These are phyloP conservation scores for Coemansia reversa DNA, from an alignment of 192 early-diverging fungal species.

Conservation along the genomic window DNA sequence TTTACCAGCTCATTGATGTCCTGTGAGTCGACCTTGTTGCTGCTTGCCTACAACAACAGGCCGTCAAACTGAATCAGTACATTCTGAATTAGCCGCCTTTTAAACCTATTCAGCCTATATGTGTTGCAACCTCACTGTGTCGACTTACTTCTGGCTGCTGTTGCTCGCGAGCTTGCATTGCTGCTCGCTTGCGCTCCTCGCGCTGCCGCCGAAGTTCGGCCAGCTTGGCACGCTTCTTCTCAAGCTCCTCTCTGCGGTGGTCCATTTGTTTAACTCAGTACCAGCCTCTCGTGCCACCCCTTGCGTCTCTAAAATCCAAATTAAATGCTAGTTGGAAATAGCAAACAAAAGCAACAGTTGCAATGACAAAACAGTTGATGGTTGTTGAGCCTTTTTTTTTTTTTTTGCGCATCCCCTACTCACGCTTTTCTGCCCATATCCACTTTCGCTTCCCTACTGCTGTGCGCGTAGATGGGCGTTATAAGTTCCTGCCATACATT, in stretches of 20 bases:
- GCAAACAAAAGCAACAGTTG: no score
- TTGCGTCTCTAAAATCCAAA: not conserved
- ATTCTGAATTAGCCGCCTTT: not conserved
- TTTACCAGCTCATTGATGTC: slow-evolving; percentile 87
- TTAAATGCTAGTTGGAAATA: not conserved
- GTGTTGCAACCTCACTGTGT: not conserved
- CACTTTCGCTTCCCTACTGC: not conserved
- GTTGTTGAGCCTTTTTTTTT: not conserved
- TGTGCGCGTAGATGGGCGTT: not conserved
- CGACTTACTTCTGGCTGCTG: slow-evolving; percentile 26
- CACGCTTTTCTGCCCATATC: not conserved
- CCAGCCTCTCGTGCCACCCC: not conserved
- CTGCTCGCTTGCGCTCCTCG: slow-evolving; percentile 67
- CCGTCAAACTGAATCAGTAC: not conserved
- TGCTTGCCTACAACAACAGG: slow-evolving; percentile 17
- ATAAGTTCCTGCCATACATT: not conserved
- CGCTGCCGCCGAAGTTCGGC: slow-evolving; percentile 81
- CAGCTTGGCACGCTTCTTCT: slow-evolving; percentile 88
- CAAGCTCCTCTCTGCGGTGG: slow-evolving; percentile 75
- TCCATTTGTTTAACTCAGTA: slow-evolving; percentile 53
- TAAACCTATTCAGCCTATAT: not conserved
- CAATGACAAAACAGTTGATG: not conserved
- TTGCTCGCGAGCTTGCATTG: slow-evolving; percentile 35
- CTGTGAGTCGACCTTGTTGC: slow-evolving; percentile 50
- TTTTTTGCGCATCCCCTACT: not conserved